These are phyloP conservation scores for Phalaenopsis hybrid DNA, from an alignment of 116 monocot species.

Conservation along the genomic window DNA sequence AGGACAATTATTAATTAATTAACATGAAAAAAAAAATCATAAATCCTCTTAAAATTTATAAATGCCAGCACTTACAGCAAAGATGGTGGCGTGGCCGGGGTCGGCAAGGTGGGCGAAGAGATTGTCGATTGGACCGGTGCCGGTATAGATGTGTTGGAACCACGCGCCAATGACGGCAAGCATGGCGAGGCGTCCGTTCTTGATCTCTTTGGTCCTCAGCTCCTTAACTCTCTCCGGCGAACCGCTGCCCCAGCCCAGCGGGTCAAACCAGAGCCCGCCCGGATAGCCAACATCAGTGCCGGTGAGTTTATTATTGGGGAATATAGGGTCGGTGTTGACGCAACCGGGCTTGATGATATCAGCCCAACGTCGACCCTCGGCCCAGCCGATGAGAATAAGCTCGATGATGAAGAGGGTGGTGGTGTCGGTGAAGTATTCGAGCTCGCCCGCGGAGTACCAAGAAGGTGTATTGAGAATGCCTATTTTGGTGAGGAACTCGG, in stretches of 20 bases:
- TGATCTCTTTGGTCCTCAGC: slow-evolving; percentile 93
- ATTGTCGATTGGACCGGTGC: slow-evolving; percentile 94
- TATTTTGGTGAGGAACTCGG: slow-evolving; percentile 82
- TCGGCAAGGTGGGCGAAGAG: slow-evolving; percentile 96
- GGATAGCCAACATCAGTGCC: slow-evolving; percentile 97
- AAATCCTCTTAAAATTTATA: neutral
- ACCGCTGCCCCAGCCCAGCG: slow-evolving; percentile 85
- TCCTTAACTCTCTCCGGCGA: slow-evolving; percentile 87
- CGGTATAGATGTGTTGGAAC: slow-evolving; percentile 95
- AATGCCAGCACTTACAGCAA: slow-evolving; percentile 48
- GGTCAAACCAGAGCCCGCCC: slow-evolving; percentile 96
- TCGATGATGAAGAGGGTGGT: slow-evolving; percentile 92
- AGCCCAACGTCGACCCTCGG: slow-evolving; percentile 92
- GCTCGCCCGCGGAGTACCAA: slow-evolving; percentile 89
- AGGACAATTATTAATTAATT: neutral
- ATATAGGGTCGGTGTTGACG: slow-evolving; percentile 93
- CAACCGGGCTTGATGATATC: slow-evolving; percentile 93
- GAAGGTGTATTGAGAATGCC: slow-evolving; percentile 97
- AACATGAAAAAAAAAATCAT: neutral
- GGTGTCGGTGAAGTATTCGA: slow-evolving; percentile 92
- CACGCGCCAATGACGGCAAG: slow-evolving; percentile 94
- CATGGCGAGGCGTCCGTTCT: slow-evolving; percentile 96
- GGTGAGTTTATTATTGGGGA: slow-evolving; percentile 94
- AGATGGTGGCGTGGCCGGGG: slow-evolving; percentile 93
- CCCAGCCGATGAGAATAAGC: slow-evolving; percentile 90